A percentile compares a stretch with the other conserved stretches of the same genome.
phyloP scores from a whole-genome alignment of 202 grass and related monocot species.

The Panicum hallii region DNA sequence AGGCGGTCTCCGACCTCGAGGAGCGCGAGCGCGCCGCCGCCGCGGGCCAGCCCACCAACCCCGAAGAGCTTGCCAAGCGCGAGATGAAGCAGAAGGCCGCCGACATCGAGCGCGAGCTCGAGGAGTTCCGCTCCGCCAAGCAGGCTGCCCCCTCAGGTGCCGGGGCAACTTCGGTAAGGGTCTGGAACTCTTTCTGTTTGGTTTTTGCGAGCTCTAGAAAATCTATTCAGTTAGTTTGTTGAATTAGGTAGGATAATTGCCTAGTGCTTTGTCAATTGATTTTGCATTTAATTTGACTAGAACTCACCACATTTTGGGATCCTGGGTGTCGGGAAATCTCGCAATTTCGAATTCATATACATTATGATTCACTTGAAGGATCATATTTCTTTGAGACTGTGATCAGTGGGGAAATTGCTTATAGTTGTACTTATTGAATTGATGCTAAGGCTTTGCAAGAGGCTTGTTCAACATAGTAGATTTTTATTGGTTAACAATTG shows the following conservation, averaged over 20 bases:
- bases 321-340: not conserved
- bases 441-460: not conserved
- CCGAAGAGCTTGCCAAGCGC: conserved; percentile 46
- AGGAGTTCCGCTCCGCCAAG: conserved; percentile 41
- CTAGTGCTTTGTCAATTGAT: not conserved
- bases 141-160: not conserved
- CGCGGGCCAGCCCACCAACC: conserved; percentile 26
- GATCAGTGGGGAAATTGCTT: not conserved
- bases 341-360: not conserved
- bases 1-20: conserved; percentile 72
- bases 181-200: not conserved
- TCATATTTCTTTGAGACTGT: not conserved
- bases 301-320: not conserved
- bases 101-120: conserved; percentile 58
- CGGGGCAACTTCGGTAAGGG: conserved; percentile 50
- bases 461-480: not conserved
- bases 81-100: conserved; percentile 50
- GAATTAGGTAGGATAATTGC: not conserved
- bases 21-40: conserved; percentile 73
- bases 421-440: not conserved
- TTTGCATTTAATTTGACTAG: not conserved
- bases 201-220: not conserved
- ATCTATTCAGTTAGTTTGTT: conserved; percentile 14
- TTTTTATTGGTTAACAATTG: not conserved
- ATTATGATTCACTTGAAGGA: not conserved